Base-by-base conservation (phyloP, 2,329 filamentous ascomycete species). In the Helotiales sp. region DNA sequence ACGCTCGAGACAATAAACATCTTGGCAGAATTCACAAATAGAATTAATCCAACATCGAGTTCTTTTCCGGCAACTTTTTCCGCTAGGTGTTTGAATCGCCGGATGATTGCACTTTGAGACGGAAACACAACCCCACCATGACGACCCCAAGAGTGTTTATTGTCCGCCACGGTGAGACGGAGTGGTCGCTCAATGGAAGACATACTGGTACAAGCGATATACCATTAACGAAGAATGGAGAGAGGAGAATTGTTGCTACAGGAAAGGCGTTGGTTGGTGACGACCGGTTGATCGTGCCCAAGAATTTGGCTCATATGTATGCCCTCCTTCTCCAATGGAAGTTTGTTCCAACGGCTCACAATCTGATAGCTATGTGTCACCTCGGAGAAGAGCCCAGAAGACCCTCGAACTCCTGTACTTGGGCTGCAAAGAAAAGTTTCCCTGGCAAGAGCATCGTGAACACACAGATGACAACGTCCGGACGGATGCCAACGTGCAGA, bases 161-260 rank as follows among this genome's bases (percentile, higher is more conserved):
- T 66, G 77, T 92, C 72, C 90, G 93, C 67, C 93, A 97, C 71
- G 93, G 93, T 75, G 91, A 97, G 77, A 98, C 93, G 3, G 91
- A 96, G 78, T 98, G 93, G 93, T 96, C 90, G 5, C 84, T 96
- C 48, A 88, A 88, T 66, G 93, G 91, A 55, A 82, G 86, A 52
- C 91, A 97, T 75, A 98, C 93, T 0, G 89, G 92, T 52, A 81
- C 79, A 27, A 90, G 89, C n/a, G 93, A 98, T 69, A 89, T 98
- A 3, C 87, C 91, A 1, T 79, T 97, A 34, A 97, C 93, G 0
- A 76, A 81, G 51, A 89, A 91, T 70, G 93, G 93, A 52, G 89
- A 92, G 78, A 89, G 85, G 72, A 82, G 89, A 59, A 82, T 93
- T 58, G 78, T 77, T 57, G 86, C 88, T 1, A 97, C 93, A 0